Percentiles rank a stretch among this genome's conserved stretches.
Conservation (phyloP, 371 early-diverging fungal species). For the Lichtheimia ramosa region DNA sequence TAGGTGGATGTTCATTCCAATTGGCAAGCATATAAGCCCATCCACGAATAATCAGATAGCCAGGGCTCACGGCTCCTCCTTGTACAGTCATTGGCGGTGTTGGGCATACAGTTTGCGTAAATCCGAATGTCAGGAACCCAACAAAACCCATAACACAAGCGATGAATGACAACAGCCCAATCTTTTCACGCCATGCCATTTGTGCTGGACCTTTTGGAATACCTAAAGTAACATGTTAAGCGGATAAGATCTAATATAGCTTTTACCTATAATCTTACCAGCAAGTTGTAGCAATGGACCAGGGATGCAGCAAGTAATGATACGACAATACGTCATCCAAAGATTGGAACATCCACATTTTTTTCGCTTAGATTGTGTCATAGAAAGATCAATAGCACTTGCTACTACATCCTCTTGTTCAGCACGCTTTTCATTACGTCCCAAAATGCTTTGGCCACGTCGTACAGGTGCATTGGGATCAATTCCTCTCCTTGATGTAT, state of each 20-base stretch:
- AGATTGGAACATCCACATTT: slow-evolving; percentile 1
- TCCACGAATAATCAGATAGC: slow-evolving; percentile 53
- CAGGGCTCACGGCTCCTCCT: slow-evolving; percentile 35
- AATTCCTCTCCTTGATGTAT: slow-evolving; percentile 7
- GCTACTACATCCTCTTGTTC: slow-evolving; percentile 18
- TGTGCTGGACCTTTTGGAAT: slow-evolving; percentile 53
- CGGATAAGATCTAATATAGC: not conserved
- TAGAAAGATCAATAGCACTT: slow-evolving; percentile 16
- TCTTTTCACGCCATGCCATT: slow-evolving; percentile 86
- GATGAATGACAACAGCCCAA: slow-evolving; percentile 73
- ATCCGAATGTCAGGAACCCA: slow-evolving; percentile 64
- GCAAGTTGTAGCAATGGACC: slow-evolving; percentile 5
- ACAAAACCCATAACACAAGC: slow-evolving; percentile 46
- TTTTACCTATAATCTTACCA: slow-evolving; percentile 3
- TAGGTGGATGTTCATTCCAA: slow-evolving; percentile 50
- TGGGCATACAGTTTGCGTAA: slow-evolving; percentile 57
- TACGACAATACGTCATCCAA: slow-evolving; percentile 54
- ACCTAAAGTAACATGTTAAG: slow-evolving; percentile 23
- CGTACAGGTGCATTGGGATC: slow-evolving; percentile 20
- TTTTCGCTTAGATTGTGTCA: not conserved
- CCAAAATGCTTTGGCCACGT: slow-evolving; percentile 46
- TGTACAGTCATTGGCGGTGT: slow-evolving; percentile 25
- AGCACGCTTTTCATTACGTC: slow-evolving; percentile 31
- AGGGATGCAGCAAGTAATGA: slow-evolving; percentile 59
- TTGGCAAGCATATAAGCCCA: slow-evolving; percentile 55